Percentiles rank a stretch among this genome's conserved stretches.
Conservation (phyloP, 2,329 filamentous ascomycete genomes). For the Verticillium nubilum region DNA sequence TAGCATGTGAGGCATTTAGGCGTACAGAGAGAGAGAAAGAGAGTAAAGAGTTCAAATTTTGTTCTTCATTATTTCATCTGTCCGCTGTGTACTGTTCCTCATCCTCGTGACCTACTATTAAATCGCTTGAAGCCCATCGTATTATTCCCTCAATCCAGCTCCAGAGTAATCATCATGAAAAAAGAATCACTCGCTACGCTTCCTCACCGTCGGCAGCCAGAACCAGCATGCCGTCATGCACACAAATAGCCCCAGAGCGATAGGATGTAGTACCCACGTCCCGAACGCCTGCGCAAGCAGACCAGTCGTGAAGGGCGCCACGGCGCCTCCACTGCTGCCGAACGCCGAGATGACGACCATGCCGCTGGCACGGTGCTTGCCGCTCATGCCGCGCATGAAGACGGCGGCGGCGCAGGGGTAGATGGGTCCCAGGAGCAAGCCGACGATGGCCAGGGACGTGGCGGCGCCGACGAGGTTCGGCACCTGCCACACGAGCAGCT, state of each 20-base stretch:
- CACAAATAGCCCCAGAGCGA: conserved; percentile 60
- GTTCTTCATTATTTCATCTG: too few relatives aligned
- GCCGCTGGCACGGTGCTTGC: conserved; percentile 54
- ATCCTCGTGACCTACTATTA: too few relatives aligned
- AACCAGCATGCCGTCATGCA: conserved; percentile 64
- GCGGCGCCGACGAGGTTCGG: conserved; percentile 69
- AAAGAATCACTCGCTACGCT: conserved; percentile 59
- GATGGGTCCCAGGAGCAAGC: conserved; percentile 70
- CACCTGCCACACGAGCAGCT: conserved; percentile 74
- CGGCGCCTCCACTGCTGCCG: conserved; percentile 62
- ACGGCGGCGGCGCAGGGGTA: conserved; percentile 68
- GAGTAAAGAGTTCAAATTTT: too few relatives aligned
- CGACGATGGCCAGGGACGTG: conserved; percentile 63
- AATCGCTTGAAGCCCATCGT: too few relatives aligned
- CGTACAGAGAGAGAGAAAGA: neutral
- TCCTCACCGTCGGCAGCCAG: conserved; percentile 47
- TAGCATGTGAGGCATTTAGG: neutral
- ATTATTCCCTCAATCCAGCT: too few relatives aligned
- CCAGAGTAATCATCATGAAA: too few relatives aligned
- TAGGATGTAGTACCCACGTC: conserved; percentile 60
- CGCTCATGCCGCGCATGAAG: conserved; percentile 55
- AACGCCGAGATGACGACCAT: conserved; percentile 65
- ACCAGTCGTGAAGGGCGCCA: conserved; percentile 62
- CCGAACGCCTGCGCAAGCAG: conserved; percentile 56
- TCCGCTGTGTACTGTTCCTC: too few relatives aligned